Evolutionary conservation across 805 yeast genomes (phyloP), one percentile per base, ranked within the genome.

Genomic region (Maudiozyma serrabonitensis): DNA sequence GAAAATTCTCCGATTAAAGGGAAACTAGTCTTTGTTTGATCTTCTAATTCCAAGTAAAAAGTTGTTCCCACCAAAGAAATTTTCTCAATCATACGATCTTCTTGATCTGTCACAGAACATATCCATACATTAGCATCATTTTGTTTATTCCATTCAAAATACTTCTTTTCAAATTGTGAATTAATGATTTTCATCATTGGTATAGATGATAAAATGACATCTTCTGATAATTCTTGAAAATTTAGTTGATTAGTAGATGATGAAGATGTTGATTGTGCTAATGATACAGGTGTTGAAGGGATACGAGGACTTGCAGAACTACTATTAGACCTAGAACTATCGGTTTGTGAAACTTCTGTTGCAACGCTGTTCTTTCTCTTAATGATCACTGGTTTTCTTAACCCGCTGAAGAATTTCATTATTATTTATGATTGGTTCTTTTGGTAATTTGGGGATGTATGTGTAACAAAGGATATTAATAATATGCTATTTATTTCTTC

Each of bases 131-230:
- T 23, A 34, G 16, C 16, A 11, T 42, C 46, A 4, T 8, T 23
- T 13, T 23, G 23, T 11, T 15, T 18, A 7, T 26, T 11, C 50
- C 50, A 56, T 31, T 54, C 53, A 41, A 46, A 56, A 43, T 55
- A 58, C 4, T 18, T 39, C 28, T 54, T 58, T 16, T 48, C 42
- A 11, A 39, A 38, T 18, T 56, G 58, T 11, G 56, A 55, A 31
- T 50, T 51, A 23, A 56, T 39, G 18, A 58, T 26, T 16, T 47
- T 53, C 25, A 55, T 41, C 32, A 54, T 43, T 18, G 61, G 61
- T 21, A 46, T 52, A 2, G 50, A 28, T 12, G 50, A 37, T n/a
- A 31, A 37, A 21, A 44, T 43, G 4, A 54, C 45, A 15, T 55
- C 55, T 21, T 41, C 35, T 2, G 60, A 56, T 11, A 55, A 15